phyloP scores from a whole-genome alignment of 495 filamentous ascomycete species.

The Aspergillus sclerotioniger region DNA sequence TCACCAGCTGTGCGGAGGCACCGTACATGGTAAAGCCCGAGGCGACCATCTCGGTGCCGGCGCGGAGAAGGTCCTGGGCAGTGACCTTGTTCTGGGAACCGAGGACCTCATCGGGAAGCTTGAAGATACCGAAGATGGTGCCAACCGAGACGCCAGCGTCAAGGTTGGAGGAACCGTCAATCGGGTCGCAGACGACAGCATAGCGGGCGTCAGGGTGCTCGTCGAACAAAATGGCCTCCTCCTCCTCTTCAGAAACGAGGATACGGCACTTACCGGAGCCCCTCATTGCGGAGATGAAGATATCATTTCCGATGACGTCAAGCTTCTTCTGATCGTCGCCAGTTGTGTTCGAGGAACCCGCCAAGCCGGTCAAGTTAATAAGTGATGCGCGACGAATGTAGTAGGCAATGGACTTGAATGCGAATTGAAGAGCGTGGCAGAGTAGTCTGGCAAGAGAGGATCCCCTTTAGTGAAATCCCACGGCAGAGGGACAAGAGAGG shows the following conservation, averaged over 20 bases:
- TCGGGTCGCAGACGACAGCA: conserved; percentile 95
- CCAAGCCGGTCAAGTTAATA: conserved; percentile 92
- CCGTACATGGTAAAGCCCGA: conserved; percentile 99
- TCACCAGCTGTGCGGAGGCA: conserved; percentile 90
- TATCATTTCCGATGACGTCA: conserved; percentile 96
- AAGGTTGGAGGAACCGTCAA: conserved; percentile 95
- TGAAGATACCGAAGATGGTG: conserved; percentile 95
- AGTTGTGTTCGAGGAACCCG: conserved; percentile 90
- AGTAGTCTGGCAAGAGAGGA: conserved; percentile 60
- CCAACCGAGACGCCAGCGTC: conserved; percentile 98
- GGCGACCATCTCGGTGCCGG: conserved; percentile 88
- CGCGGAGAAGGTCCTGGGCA: conserved; percentile 79
- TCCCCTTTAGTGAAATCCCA: neutral
- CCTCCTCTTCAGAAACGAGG: conserved; percentile 95
- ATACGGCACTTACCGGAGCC: conserved; percentile 86
- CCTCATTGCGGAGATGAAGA: conserved; percentile 92
- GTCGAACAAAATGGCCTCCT: conserved; percentile 83
- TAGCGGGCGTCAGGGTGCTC: conserved; percentile 80
- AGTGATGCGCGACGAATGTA: conserved; percentile 98
- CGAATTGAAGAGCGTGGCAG: conserved; percentile 97
- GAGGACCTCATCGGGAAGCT: conserved; percentile 67
- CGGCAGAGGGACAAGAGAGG: neutral
- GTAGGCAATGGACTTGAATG: conserved; percentile 99
- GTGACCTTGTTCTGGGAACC: conserved; percentile 57
- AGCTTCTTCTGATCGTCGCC: conserved; percentile 99